Conservation (phyloP, 176 grass and related monocot species). For the Aegilops sharonensis region DNA sequence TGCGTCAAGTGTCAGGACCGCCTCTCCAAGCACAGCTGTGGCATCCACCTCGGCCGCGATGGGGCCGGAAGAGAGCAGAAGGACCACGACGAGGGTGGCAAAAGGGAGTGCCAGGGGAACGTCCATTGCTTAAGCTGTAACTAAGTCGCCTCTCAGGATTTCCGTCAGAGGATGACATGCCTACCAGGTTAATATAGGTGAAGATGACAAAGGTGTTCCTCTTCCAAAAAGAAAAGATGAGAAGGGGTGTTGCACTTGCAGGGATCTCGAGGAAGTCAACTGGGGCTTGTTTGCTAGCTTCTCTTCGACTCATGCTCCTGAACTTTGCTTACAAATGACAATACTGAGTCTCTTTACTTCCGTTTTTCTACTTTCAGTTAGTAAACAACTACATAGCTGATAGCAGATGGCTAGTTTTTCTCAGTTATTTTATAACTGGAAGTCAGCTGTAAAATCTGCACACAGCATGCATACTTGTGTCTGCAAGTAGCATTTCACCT, state of each 20-base stretch:
- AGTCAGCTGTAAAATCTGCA: constrained; percentile 15
- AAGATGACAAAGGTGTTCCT: not conserved
- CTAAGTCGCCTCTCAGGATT: not conserved
- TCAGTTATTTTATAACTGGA: not conserved
- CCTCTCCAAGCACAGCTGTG: constrained; percentile 13
- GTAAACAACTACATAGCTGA: constrained; percentile 6
- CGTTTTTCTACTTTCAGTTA: not conserved
- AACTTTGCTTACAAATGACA: constrained; percentile 46
- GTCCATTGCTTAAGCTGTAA: constrained; percentile 53
- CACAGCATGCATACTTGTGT: constrained; percentile 5
- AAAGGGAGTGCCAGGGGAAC: constrained; percentile 32
- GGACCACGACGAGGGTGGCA: not conserved
- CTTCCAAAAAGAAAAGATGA: not conserved
- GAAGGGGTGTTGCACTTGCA: constrained; percentile 24
- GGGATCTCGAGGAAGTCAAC: constrained; percentile 56
- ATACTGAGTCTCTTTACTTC: constrained; percentile 7
- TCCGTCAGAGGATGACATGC: not conserved
- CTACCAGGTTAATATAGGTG: constrained; percentile 22
- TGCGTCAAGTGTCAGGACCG: constrained; percentile 48
- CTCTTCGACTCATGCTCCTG: constrained; percentile 34
- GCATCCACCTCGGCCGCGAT: not conserved
- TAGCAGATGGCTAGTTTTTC: constrained; percentile 11
- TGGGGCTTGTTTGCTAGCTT: constrained; percentile 38
- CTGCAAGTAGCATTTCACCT: constrained; percentile 19
- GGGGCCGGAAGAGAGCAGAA: constrained; percentile 32